A percentile compares a stretch with the other conserved stretches of the same genome.
phyloP scores from a whole-genome alignment of 1,284 basidiomycete genomes.

The Peniophora sp. region DNA sequence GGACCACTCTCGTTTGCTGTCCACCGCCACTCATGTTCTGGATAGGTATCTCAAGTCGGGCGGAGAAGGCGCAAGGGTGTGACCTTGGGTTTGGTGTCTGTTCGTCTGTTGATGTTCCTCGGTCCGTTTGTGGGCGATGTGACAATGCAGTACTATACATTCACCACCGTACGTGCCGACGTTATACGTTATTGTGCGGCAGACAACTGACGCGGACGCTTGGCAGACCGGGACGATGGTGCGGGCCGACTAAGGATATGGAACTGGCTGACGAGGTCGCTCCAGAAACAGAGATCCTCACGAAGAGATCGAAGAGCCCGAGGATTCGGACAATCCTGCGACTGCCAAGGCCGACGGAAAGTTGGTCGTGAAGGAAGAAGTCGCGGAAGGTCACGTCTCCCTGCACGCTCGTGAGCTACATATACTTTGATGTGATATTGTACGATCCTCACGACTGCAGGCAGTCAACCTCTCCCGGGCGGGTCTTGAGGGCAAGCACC shows the following conservation, averaged over 20 bases:
- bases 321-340: slow-evolving; percentile 5
- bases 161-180: slow-evolving; percentile 20
- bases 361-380: slow-evolving; percentile 52
- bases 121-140: slow-evolving; percentile 38
- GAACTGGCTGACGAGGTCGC: slow-evolving; percentile 26
- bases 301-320: neutral
- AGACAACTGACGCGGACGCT: neutral
- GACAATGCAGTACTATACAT: slow-evolving; percentile 30
- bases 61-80: slow-evolving; percentile 25
- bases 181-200: no score
- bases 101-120: slow-evolving; percentile 51
- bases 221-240: slow-evolving; percentile 36
- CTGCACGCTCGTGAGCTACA: slow-evolving; percentile 30
- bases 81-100: slow-evolving; percentile 55
- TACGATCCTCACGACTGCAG: neutral
- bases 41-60: slow-evolving; percentile 34
- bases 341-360: slow-evolving; percentile 30
- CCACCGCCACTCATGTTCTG: neutral
- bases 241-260: slow-evolving; percentile 40
- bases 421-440: neutral
- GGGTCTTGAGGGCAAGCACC: slow-evolving; percentile 22
- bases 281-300: slow-evolving; percentile 12
- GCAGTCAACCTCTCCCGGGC: slow-evolving; percentile 21
- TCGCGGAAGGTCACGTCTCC: slow-evolving; percentile 47
- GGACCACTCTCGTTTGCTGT: slow-evolving; percentile 4